These are phyloP conservation scores for Aspergillus viridinutans DNA, from an alignment of 2,329 filamentous ascomycete genomes.

Conservation along the genomic window DNA sequence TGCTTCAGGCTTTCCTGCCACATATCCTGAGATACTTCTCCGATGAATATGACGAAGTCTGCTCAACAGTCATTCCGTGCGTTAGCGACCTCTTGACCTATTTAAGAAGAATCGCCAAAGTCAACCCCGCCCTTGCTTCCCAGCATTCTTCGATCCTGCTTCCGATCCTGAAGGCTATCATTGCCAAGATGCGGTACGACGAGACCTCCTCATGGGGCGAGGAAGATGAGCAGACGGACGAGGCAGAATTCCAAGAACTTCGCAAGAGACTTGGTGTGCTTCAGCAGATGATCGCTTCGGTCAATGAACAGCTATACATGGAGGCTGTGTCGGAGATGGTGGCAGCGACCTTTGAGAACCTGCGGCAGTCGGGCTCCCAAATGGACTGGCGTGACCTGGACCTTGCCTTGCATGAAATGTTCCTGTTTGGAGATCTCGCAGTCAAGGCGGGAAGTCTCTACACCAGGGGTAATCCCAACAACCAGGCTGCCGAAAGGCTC, in stretches of 20 bases:
- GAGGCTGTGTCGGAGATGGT: constrained; percentile 84
- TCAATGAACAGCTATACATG: constrained; percentile 84
- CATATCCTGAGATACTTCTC: constrained; percentile 91
- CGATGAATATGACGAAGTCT: constrained; percentile 97
- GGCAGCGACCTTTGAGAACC: constrained; percentile 76
- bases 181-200: constrained; percentile 95
- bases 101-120: constrained; percentile 71
- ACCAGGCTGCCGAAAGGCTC: constrained; percentile 72
- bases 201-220: constrained; percentile 91
- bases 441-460: constrained; percentile 83
- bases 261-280: constrained; percentile 84
- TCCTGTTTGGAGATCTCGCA: constrained; percentile 90
- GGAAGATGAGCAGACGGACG: constrained; percentile 91
- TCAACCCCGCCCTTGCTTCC: constrained; percentile 59
- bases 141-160: constrained; percentile 79
- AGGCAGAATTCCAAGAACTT: constrained; percentile 94
- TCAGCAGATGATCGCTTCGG: constrained; percentile 86
- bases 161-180: constrained; percentile 84
- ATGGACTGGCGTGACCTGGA: constrained; percentile 96
- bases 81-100: constrained; percentile 90
- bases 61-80: constrained; percentile 89
- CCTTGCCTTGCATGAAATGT: constrained; percentile 91
- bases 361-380: constrained; percentile 67
- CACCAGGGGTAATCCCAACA: constrained; percentile 75
- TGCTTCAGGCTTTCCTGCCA: constrained; percentile 78